Evolutionary conservation across 192 early-diverging fungal genomes (phyloP), one percentile per base, ranked within the genome.

Genomic region (Diversispora eburnea): DNA sequence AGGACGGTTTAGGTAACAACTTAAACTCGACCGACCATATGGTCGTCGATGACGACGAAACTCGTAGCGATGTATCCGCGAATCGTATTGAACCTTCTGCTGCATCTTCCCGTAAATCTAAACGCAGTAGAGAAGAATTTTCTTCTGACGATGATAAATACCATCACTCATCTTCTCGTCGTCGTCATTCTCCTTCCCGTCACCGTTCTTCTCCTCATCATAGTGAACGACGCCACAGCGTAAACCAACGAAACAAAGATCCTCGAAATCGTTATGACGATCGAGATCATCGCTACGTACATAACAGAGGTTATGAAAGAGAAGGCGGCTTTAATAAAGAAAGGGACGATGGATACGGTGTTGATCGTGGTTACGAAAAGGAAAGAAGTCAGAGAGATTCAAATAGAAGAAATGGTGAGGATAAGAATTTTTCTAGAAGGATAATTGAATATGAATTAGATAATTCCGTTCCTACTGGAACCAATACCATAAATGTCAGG

Each of bases 1-100:
- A 82, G 78, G 78, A 75, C 48, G 79, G 78, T 70, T 72, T 77
- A 78, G 76, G 75, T 82, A 78, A 78, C 67, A 73, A 62, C 70
- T 68, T 81, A 73, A 58, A 73, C 78, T 43, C 71, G 76, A 74
- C 75, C 80, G 42, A 69, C 42, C 61, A 70, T 76, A 75, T 73
- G 74, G 55, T 75, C 74, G 72, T 77, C 69, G 61, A 75, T 76
- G 76, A 76, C 47, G 81, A 76, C 73, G 79, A 82, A 76, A 76
- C 74, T 73, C 81, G 78, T 70, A 82, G 79, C 78, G 70, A 79
- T 76, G 57, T 71, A 13, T 78, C 77, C 68, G 71, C 76, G 64
- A 76, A 81, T 68, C 74, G 72, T 76, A 75, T 54, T 73, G 72
- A 73, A 73, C 72, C 46, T 73, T 73, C 72, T 64, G 48, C 59